phyloP scores from a whole-genome alignment of 352 stramenopile genomes.

The Pythium rhizo-oryzae region DNA sequence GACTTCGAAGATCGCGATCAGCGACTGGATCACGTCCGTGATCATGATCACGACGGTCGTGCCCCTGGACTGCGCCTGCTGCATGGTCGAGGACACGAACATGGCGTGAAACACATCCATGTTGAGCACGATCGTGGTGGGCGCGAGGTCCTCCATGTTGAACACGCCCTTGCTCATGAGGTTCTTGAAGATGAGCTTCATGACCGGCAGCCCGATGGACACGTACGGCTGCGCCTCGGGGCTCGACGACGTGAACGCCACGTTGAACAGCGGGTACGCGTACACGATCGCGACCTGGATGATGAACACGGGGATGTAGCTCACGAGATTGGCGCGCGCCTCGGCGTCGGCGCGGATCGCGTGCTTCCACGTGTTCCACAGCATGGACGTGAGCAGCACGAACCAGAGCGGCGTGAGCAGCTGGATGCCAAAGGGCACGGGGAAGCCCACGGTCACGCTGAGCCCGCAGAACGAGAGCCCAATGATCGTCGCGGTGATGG shows the following conservation, averaged over 20 bases:
- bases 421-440: conserved; percentile 4
- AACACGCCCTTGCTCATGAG: conserved; percentile 4
- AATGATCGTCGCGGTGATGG: background rate
- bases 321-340: background rate
- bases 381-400: background rate
- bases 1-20: conserved; percentile 8
- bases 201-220: conserved; percentile 3
- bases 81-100: conserved; percentile 38
- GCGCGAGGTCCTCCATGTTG: conserved; percentile 22
- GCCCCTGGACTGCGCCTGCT: conserved; percentile 27
- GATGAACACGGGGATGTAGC: background rate
- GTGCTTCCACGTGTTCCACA: conserved; percentile 11
- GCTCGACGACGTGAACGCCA: conserved; percentile 3
- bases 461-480: background rate
- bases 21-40: conserved; percentile 3
- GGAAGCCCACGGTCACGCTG: background rate
- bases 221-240: background rate
- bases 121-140: conserved; percentile 38
- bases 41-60: conserved; percentile 5
- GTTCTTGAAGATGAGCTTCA: conserved; percentile 23
- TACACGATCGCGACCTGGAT: conserved; percentile 5
- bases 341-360: background rate
- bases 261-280: conserved; percentile 2
- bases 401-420: background rate
- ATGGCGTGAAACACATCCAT: conserved; percentile 35